Percentiles rank a stretch among this genome's conserved stretches.
Evolutionary conservation across 2,329 filamentous ascomycete genomes (phyloP).

Genomic region (Xylaria sp.): DNA sequence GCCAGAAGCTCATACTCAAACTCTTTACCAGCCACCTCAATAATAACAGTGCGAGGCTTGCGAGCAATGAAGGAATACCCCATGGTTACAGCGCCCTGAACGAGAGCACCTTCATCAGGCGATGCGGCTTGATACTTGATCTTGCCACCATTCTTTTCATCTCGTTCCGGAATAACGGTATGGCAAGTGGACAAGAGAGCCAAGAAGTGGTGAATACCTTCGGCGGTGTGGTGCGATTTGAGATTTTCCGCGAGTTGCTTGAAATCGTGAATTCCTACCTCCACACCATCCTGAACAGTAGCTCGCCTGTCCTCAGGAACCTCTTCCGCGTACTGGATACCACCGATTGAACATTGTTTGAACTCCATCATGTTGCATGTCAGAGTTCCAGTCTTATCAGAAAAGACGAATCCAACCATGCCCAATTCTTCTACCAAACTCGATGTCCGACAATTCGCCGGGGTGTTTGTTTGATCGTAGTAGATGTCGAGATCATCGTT

Average conservation of each 20-base stretch:
- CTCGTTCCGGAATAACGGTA: constrained; percentile 93
- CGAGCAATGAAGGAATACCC: constrained; percentile 92
- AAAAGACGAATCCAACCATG: constrained; percentile 99
- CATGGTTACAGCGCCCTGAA: constrained; percentile 85
- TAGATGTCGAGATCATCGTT: constrained; percentile 98
- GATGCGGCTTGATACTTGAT: constrained; percentile 99
- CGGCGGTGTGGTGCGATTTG: constrained; percentile 62
- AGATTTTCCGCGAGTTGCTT: constrained; percentile 77
- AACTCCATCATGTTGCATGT: constrained; percentile 99
- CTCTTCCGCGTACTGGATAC: constrained; percentile 92
- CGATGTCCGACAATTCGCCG: constrained; percentile 94
- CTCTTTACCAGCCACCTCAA: constrained; percentile 77
- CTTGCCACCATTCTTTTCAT: constrained; percentile 77
- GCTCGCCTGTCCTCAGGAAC: constrained; percentile 90
- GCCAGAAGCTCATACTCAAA: constrained; percentile 90
- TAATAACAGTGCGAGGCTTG: constrained; percentile 88
- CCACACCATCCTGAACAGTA: constrained; percentile 78
- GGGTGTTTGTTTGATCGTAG: constrained; percentile 93
- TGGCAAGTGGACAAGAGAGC: constrained; percentile 89
- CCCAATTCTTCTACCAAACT: constrained; percentile 96
- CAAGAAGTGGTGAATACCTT: constrained; percentile 80
- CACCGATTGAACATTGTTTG: constrained; percentile 91
- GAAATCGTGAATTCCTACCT: constrained; percentile 86
- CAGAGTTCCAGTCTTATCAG: constrained; percentile 95
- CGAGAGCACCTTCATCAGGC: constrained; percentile 95